Evolutionary conservation across 2,329 filamentous ascomycete genomes (phyloP).

Genomic region (Botrytis aclada): DNA sequence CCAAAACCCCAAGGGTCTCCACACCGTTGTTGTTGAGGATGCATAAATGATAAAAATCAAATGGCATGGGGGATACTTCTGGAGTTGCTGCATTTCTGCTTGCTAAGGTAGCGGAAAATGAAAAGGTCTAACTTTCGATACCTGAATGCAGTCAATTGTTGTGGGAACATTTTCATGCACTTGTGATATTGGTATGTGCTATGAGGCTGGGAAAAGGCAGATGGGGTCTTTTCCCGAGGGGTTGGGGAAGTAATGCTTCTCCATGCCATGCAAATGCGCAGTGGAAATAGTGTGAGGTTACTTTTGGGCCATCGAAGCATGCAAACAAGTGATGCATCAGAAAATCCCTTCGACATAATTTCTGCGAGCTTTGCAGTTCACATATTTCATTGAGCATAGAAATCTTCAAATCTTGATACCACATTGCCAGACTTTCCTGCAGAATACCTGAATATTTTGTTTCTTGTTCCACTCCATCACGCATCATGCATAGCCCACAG

Average conservation of each 20-base stretch:
- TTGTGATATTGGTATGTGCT: conserved; percentile 17
- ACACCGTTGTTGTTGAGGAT: conserved; percentile 82
- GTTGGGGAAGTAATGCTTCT: background rate
- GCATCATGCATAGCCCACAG: background rate
- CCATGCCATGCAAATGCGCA: background rate
- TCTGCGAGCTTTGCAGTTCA: conserved; percentile 10
- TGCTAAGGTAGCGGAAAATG: conserved; percentile 35
- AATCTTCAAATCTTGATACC: conserved; percentile 12
- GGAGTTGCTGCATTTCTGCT: conserved; percentile 37
- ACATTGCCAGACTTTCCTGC: background rate
- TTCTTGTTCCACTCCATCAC: background rate
- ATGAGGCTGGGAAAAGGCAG: conserved; percentile 13
- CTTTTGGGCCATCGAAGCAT: background rate
- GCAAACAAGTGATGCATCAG: conserved; percentile 16
- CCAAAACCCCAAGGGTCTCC: conserved; percentile 97
- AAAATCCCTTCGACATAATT: background rate
- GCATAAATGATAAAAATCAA: conserved; percentile 42
- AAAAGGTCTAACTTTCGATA: conserved; percentile 33
- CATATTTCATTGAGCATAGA: conserved; percentile 6
- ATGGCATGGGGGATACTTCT: conserved; percentile 31
- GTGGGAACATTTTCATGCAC: conserved; percentile 12
- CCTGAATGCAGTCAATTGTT: conserved; percentile 17
- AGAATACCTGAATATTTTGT: background rate
- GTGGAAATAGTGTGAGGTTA: conserved; percentile 3
- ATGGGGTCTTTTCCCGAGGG: background rate